Conservation (phyloP, 1,284 basidiomycete genomes). For the Sporisorium exsertum region DNA sequence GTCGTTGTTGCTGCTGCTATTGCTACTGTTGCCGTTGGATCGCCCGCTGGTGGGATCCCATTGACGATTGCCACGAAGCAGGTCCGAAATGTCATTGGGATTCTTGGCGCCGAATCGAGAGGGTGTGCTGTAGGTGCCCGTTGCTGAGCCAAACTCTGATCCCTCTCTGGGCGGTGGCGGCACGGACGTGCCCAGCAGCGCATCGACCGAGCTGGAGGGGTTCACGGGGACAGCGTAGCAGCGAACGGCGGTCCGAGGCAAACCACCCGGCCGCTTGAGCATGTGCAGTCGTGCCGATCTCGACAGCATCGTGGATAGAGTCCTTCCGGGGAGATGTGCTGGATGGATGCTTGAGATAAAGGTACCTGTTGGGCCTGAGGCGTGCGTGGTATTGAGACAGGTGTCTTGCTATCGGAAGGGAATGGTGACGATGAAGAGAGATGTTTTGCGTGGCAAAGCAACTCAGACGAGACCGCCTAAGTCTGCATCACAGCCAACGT, state of each 20-base stretch:
- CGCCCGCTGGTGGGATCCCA: constrained; percentile 14
- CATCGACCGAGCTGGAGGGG: constrained; percentile 57
- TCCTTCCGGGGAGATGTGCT: neutral
- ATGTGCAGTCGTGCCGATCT: constrained; percentile 25
- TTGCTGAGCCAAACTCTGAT: constrained; percentile 11
- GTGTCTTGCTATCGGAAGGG: neutral
- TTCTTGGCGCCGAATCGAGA: constrained; percentile 39
- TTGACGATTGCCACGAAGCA: constrained; percentile 36
- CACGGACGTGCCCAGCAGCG: constrained; percentile 54
- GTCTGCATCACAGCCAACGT: neutral
- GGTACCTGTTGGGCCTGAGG: no score
- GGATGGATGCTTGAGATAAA: no score
- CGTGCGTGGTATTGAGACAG: neutral
- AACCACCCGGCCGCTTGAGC: constrained; percentile 8
- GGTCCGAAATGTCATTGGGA: constrained; percentile 54
- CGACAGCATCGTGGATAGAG: constrained; percentile 24
- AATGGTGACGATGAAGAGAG: neutral
- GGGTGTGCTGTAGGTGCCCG: constrained; percentile 26
- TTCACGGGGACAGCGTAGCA: constrained; percentile 58
- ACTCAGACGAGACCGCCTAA: neutral
- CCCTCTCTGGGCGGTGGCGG: constrained; percentile 54
- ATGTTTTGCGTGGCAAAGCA: neutral
- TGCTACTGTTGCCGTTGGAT: constrained; percentile 7
- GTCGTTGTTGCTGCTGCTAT: constrained; percentile 1
- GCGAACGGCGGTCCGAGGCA: neutral